Percentiles rank a stretch among this genome's conserved stretches.
Conservation (phyloP, 2,329 filamentous ascomycete genomes). For the Teratosphaeria gauchensis region DNA sequence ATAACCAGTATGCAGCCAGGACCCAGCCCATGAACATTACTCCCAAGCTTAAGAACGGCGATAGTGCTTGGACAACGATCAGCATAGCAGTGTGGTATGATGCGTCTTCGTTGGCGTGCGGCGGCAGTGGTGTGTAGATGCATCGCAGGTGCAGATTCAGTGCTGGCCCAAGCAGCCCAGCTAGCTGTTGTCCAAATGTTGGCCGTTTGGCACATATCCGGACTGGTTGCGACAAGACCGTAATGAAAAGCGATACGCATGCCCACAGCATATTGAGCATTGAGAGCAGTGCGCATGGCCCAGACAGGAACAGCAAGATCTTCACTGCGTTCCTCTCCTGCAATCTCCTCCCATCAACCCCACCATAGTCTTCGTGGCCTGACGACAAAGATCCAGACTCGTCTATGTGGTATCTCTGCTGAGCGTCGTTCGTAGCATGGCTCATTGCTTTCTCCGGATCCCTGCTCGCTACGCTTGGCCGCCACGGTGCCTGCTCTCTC, state of each 20-base stretch:
- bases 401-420: background rate
- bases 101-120: conserved; percentile 27
- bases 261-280: conserved; percentile 46
- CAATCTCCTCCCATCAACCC: conserved; percentile 28
- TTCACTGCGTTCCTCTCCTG: conserved; percentile 37
- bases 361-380: conserved; percentile 22
- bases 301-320: conserved; percentile 43
- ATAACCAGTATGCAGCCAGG: conserved; percentile 51
- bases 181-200: conserved; percentile 41
- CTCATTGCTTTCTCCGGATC: conserved; percentile 19
- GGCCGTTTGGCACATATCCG: conserved; percentile 43
- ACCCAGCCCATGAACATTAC: conserved; percentile 50
- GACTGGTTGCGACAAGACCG: conserved; percentile 44
- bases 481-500: conserved; percentile 5
- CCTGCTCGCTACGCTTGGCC: conserved; percentile 4
- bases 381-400: conserved; percentile 11
- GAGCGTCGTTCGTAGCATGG: conserved; percentile 8
- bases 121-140: conserved; percentile 33
- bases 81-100: conserved; percentile 35
- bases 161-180: conserved; percentile 43
- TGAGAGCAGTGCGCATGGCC: conserved; percentile 46
- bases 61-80: conserved; percentile 44
- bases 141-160: conserved; percentile 42
- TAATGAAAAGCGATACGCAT: conserved; percentile 40
- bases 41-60: conserved; percentile 47